These are phyloP conservation scores for Pilatotrama ljubarskyi DNA, from an alignment of 768 basidiomycete genomes.

Conservation along the genomic window DNA sequence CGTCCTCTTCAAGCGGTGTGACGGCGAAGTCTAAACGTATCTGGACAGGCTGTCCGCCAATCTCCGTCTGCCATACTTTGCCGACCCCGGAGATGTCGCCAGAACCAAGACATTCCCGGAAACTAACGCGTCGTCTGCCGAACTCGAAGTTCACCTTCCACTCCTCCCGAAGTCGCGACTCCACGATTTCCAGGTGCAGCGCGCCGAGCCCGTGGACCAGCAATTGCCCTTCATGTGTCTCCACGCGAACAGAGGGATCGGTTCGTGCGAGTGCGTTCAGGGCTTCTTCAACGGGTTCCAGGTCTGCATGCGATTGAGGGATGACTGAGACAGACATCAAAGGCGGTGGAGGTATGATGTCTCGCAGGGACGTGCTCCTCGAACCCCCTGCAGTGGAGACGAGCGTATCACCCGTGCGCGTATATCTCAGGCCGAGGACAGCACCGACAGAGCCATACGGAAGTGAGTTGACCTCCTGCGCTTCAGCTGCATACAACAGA, in stretches of 20 bases:
- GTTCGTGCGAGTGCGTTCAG: conserved; percentile 74
- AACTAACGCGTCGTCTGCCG: conserved; percentile 76
- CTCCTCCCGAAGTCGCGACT: conserved; percentile 77
- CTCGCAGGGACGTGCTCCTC: conserved; percentile 47
- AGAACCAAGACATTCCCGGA: conserved; percentile 60
- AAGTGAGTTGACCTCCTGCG: conserved; percentile 75
- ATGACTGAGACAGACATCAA: conserved; percentile 85
- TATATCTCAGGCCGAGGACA: conserved; percentile 77
- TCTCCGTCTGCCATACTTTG: conserved; percentile 61
- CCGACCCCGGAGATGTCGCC: conserved; percentile 30
- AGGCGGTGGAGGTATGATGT: conserved; percentile 76
- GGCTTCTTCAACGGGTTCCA: conserved; percentile 76
- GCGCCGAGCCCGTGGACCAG: conserved; percentile 83
- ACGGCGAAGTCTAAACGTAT: conserved; percentile 58
- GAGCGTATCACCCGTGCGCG: conserved; percentile 86
- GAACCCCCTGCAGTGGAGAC: conserved; percentile 47
- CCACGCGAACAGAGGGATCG: conserved; percentile 84
- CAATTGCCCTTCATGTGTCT: conserved; percentile 79
- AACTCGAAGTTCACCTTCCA: conserved; percentile 79
- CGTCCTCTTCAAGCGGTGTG: conserved; percentile 51
- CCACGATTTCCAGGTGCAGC: conserved; percentile 87
- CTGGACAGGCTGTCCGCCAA: conserved; percentile 54
- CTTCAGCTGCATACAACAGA: conserved; percentile 75
- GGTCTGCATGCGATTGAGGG: conserved; percentile 77
- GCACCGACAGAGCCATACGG: conserved; percentile 85